These are phyloP conservation scores for Oldenlandia corymbosa DNA, from an alignment of 257 asterid species.

Conservation along the genomic window DNA sequence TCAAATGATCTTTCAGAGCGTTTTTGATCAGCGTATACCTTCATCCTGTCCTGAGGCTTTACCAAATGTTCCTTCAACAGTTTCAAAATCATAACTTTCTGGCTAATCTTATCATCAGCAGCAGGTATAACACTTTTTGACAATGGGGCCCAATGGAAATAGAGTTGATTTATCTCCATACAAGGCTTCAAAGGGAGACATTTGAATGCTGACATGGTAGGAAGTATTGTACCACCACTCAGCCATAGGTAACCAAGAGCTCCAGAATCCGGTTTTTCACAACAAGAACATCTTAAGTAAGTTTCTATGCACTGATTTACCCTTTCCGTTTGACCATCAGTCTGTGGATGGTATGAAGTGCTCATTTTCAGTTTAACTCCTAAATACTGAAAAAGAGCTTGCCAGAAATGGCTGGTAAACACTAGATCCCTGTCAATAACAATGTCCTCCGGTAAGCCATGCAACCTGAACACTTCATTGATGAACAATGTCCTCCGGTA, in stretches of 20 bases:
- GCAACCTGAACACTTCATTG: neutral
- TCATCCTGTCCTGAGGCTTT: neutral
- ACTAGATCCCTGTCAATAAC: neutral
- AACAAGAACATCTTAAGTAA: neutral
- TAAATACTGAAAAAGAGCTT: neutral
- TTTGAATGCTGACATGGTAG: neutral
- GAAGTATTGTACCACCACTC: slow-evolving; percentile 16
- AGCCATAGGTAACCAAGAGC: neutral
- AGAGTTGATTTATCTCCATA: neutral
- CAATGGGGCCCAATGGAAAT: neutral
- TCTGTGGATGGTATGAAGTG: neutral
- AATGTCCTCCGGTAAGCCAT: neutral
- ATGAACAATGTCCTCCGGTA: no score
- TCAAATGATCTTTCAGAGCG: neutral
- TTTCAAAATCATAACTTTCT: neutral
- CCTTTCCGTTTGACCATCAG: neutral
- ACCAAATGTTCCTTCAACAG: neutral
- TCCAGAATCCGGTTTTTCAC: neutral
- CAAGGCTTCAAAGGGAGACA: slow-evolving; percentile 6
- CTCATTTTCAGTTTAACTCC: neutral
- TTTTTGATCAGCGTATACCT: neutral
- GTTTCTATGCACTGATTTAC: neutral
- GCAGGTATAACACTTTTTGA: neutral
- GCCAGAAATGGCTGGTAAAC: neutral
- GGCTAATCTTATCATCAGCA: neutral